Evolutionary conservation across 345 rosid species (phyloP), one percentile per base, ranked within the genome.

Genomic region (Ailanthus altissimus): DNA sequence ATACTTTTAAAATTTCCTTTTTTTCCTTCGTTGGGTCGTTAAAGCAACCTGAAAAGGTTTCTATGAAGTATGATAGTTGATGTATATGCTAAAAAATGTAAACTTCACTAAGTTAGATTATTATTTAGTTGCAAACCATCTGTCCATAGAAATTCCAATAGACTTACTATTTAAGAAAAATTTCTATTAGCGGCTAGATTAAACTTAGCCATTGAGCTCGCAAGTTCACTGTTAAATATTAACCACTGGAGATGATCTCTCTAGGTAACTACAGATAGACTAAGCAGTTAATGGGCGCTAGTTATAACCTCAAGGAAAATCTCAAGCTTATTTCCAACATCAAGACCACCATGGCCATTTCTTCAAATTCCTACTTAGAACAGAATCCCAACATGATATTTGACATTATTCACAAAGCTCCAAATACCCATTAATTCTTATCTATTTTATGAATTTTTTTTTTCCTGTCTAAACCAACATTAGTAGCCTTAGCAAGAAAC

Each of bases 401-500:
- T 23, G 32, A 67, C 38, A n/a, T 38, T 16, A 36, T 7, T 38
- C 18, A 63, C 0, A 8, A 63, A 63, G 67, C 23, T 16, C 5
- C 12, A 63, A 7, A 64, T 60, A 2, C 20, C 32, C 25, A 56
- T 56, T 21, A 7, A 21, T 56, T 56, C 7, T 59, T 60, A 28
- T 26, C 26, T 60, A 32, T 28, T 38, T 28, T 12, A 13, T 28
- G 32, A 1, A 21, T n/a, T 45, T 43, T 15, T 66, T 43, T 42
- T 70, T n/a, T n/a, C n/a, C 25, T 28, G 40, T 40, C 42, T 36
- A 40, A 36, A 43, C 63, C 63, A 86, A 88, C 67, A 72, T 87
- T 46, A 88, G 88, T 2, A 83, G 90, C 79, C 85, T 85, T 13
- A 88, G 90, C 18, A 83, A 76, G 73, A 73, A 72, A 69, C 4